phyloP scores from a whole-genome alignment of 169 alveolate genomes.

The Plasmodium cynomolgi region DNA sequence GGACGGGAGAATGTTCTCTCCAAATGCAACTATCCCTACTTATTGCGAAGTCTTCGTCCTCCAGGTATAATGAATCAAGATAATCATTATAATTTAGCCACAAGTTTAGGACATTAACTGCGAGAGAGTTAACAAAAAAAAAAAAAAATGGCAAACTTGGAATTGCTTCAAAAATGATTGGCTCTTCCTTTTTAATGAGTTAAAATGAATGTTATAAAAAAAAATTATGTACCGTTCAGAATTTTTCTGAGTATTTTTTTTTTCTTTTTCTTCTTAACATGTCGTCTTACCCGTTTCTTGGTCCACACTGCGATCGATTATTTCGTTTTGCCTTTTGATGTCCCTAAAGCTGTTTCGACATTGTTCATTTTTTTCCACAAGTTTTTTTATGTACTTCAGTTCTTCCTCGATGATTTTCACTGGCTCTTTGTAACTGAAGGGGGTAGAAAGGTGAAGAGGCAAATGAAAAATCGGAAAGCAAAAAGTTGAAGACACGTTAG shows the following conservation, averaged over 20 bases:
- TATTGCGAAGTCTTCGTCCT: constrained; percentile 54
- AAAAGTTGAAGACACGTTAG: not conserved
- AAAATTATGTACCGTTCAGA: not conserved
- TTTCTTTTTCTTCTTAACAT: constrained; percentile 9
- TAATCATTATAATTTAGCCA: constrained; percentile 62
- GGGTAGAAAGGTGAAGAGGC: not conserved
- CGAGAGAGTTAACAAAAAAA: not conserved
- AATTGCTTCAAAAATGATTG: not conserved
- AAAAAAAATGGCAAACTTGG: not conserved
- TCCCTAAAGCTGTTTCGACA: constrained; percentile 2
- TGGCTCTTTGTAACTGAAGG: constrained; percentile 58
- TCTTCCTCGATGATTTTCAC: constrained; percentile 63
- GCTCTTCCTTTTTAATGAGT: not conserved
- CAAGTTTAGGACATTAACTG: constrained; percentile 53
- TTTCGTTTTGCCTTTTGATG: constrained; percentile 1
- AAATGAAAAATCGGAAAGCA: not conserved
- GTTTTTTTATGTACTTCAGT: constrained; percentile 31
- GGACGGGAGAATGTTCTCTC: not conserved
- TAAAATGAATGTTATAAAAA: constrained; percentile 7
- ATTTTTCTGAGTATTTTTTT: constrained; percentile 15
- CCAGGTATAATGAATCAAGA: constrained; percentile 50
- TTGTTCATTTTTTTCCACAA: constrained; percentile 22
- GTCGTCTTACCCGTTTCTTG: constrained; percentile 36
- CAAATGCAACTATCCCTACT: constrained; percentile 10
- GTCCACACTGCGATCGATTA: constrained; percentile 1